Evolutionary conservation across 306 rosid species (phyloP).

Genomic region (Corylus heterophylla): DNA sequence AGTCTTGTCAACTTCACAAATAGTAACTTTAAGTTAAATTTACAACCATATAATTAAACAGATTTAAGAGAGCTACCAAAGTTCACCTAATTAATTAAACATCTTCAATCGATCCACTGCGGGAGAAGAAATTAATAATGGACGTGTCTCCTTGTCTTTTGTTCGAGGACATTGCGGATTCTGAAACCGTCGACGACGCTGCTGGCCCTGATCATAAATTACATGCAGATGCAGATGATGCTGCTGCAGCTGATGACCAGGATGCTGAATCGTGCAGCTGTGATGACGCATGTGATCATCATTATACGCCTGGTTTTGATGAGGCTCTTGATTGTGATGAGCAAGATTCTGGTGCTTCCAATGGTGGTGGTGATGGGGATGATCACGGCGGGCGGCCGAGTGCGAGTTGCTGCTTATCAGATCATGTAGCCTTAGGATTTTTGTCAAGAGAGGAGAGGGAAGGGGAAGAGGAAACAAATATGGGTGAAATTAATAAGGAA

Average conservation of each 20-base stretch:
- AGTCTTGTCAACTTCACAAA: conserved; percentile 28
- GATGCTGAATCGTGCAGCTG: conserved; percentile 54
- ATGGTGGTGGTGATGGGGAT: conserved; percentile 23
- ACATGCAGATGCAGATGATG: neutral
- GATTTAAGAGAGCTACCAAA: neutral
- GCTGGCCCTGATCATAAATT: neutral
- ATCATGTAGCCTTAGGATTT: conserved; percentile 16
- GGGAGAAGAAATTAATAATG: conserved; percentile 19
- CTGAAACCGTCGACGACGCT: conserved; percentile 40
- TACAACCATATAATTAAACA: neutral
- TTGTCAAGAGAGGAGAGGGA: conserved; percentile 33
- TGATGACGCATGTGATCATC: conserved; percentile 26
- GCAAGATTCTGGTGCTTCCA: conserved; percentile 6
- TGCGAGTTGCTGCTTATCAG: conserved; percentile 10
- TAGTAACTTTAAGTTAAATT: neutral
- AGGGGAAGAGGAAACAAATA: conserved; percentile 30
- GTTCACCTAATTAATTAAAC: neutral
- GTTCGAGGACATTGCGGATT: conserved; percentile 52
- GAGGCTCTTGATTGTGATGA: neutral
- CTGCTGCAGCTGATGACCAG: conserved; percentile 16
- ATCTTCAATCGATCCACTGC: neutral
- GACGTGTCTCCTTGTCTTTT: conserved; percentile 44
- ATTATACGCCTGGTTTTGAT: neutral
- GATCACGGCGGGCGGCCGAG: neutral
- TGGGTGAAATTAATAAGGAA: conserved; percentile 20